A percentile compares a stretch with the other conserved stretches of the same genome.
Conservation (phyloP, 768 basidiomycete species). For the Suillus clintonianus region DNA sequence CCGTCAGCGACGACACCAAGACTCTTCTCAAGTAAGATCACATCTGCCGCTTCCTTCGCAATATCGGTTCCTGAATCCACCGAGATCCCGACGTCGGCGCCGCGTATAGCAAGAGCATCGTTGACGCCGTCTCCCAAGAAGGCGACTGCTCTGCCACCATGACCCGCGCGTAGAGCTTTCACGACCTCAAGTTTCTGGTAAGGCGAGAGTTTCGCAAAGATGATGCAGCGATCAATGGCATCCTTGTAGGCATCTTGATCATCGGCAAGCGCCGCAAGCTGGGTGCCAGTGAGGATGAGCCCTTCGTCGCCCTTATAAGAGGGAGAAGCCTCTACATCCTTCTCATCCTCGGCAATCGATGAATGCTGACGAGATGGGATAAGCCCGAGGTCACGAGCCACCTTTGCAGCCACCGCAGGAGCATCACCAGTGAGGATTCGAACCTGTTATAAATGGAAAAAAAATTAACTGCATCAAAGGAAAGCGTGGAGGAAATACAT, state of each 20-base stretch:
- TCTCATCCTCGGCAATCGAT: conserved; percentile 3
- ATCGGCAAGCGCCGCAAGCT: conserved; percentile 29
- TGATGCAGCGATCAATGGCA: conserved; percentile 31
- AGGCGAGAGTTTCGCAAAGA: conserved; percentile 33
- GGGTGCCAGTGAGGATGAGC: conserved; percentile 30
- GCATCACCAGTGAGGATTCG: conserved; percentile 38
- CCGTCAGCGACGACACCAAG: conserved; percentile 35
- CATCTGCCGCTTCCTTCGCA: conserved; percentile 40
- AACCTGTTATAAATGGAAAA: conserved; percentile 16
- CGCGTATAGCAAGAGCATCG: conserved; percentile 32
- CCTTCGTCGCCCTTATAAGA: conserved; percentile 19
- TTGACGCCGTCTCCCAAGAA: conserved; percentile 34
- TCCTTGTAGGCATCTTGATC: conserved; percentile 25
- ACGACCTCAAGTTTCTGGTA: conserved; percentile 36
- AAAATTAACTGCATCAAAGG: conserved; percentile 8
- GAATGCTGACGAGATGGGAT: conserved; percentile 12
- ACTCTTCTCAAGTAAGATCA: conserved; percentile 38
- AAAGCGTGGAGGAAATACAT: not conserved
- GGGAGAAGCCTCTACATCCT: conserved; percentile 28
- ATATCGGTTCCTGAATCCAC: conserved; percentile 36
- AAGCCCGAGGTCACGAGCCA: conserved; percentile 38
- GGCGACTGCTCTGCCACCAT: conserved; percentile 29
- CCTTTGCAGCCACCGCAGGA: conserved; percentile 38
- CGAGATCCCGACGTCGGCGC: conserved; percentile 35
- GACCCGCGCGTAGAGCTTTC: conserved; percentile 28